Conservation (phyloP, 2,329 filamentous ascomycete species). For the Atkinsonella texensis region DNA sequence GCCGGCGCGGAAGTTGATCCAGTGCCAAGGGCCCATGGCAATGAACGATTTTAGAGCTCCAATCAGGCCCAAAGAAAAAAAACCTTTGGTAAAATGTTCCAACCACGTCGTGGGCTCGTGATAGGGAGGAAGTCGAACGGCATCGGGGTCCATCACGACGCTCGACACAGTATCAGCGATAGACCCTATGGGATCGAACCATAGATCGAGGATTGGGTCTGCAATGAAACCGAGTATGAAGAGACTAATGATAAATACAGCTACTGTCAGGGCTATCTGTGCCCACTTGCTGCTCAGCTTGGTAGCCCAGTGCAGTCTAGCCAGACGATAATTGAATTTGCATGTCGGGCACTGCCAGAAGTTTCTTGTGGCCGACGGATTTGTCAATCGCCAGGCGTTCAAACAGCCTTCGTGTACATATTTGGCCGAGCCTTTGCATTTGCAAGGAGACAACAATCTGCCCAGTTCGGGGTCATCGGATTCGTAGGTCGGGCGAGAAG, state of each 20-base stretch:
- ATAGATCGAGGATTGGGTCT: slow-evolving; percentile 83
- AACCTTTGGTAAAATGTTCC: slow-evolving; percentile 78
- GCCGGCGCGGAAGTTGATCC: slow-evolving; percentile 58
- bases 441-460: slow-evolving; percentile 76
- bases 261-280: slow-evolving; percentile 58
- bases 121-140: slow-evolving; percentile 24
- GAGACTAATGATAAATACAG: slow-evolving; percentile 58
- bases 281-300: slow-evolving; percentile 54
- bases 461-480: slow-evolving; percentile 64
- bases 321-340: slow-evolving; percentile 67
- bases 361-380: slow-evolving; percentile 53
- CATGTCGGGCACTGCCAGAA: slow-evolving; percentile 87
- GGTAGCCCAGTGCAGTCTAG: slow-evolving; percentile 63
- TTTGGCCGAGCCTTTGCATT: slow-evolving; percentile 84
- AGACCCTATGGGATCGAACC: slow-evolving; percentile 63
- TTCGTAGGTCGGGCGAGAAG: slow-evolving; percentile 43
- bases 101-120: slow-evolving; percentile 52
- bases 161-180: slow-evolving; percentile 40
- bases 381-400: slow-evolving; percentile 65
- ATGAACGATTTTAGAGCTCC: slow-evolving; percentile 75
- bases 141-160: slow-evolving; percentile 29
- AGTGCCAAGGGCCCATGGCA: slow-evolving; percentile 62
- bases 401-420: slow-evolving; percentile 93
- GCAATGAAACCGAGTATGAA: slow-evolving; percentile 85
- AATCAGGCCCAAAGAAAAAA: slow-evolving; percentile 79